These are phyloP conservation scores for Endothia cerciana DNA, from an alignment of 2,329 filamentous ascomycete species.

Conservation along the genomic window DNA sequence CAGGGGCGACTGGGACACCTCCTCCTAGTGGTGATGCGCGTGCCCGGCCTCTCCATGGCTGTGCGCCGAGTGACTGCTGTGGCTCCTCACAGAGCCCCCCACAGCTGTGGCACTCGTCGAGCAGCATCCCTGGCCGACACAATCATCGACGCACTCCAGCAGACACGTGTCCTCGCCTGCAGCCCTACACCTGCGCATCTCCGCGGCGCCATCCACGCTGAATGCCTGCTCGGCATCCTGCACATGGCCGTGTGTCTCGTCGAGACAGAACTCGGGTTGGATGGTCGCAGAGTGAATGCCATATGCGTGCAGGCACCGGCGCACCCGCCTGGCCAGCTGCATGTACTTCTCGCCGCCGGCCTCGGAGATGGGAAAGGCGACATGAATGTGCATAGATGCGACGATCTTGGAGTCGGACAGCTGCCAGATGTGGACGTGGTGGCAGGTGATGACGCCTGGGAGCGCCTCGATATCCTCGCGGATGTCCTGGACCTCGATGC, in stretches of 20 bases:
- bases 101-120: constrained; percentile 32
- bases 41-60: constrained; percentile 36
- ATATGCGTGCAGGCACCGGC: constrained; percentile 89
- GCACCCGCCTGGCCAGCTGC: constrained; percentile 80
- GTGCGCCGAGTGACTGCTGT: constrained; percentile 38
- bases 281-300: constrained; percentile 98
- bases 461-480: constrained; percentile 87
- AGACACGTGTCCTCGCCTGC: constrained; percentile 47
- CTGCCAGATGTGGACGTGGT: constrained; percentile 98
- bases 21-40: constrained; percentile 37
- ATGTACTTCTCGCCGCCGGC: constrained; percentile 84
- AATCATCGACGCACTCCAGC: constrained; percentile 56
- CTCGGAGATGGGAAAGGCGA: constrained; percentile 86
- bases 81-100: constrained; percentile 40
- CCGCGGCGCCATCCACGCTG: constrained; percentile 42
- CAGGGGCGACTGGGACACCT: neutral
- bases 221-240: constrained; percentile 36
- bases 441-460: constrained; percentile 84
- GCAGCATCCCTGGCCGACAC: constrained; percentile 52
- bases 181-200: constrained; percentile 21
- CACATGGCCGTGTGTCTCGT: constrained; percentile 47
- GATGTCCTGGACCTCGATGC: constrained; percentile 87
- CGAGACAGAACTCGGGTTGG: constrained; percentile 83
- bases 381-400: constrained; percentile 90
- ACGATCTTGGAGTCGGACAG: constrained; percentile 93